Conservation (phyloP, 768 basidiomycete species). For the Piloderma croceum region DNA sequence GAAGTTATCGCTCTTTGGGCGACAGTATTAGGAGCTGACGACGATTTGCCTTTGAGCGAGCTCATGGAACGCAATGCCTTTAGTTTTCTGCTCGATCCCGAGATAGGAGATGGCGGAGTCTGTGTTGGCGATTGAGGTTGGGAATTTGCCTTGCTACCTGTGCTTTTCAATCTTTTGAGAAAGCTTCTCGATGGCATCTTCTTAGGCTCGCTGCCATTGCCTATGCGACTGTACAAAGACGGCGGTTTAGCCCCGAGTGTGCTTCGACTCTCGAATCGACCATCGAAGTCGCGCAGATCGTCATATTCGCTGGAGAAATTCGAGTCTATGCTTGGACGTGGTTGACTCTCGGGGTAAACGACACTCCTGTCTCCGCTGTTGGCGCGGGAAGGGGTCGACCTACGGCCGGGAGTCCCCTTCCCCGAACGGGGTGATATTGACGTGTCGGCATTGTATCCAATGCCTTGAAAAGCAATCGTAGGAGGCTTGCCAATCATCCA, state of each 20-base stretch:
- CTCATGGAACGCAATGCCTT: slow-evolving; percentile 80
- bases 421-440: slow-evolving; percentile 13
- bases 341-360: slow-evolving; percentile 24
- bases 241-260: slow-evolving; percentile 50
- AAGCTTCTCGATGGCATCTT: slow-evolving; percentile 67
- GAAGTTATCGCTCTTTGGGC: slow-evolving; percentile 35
- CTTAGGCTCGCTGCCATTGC: slow-evolving; percentile 32
- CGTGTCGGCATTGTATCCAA: slow-evolving; percentile 63
- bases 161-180: slow-evolving; percentile 58
- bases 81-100: slow-evolving; percentile 51
- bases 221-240: slow-evolving; percentile 17
- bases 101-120: slow-evolving; percentile 24
- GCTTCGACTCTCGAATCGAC: slow-evolving; percentile 76
- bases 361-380: slow-evolving; percentile 12
- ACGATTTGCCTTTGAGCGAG: slow-evolving; percentile 59
- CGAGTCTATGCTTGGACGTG: slow-evolving; percentile 65
- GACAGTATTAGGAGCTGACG: slow-evolving; percentile 19
- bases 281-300: slow-evolving; percentile 81
- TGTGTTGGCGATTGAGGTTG: slow-evolving; percentile 39
- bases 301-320: slow-evolving; percentile 82
- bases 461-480: slow-evolving; percentile 75
- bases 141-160: slow-evolving; percentile 38
- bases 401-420: slow-evolving; percentile 1
- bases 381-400: background rate
- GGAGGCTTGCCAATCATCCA: slow-evolving; percentile 98